A percentile compares a stretch with the other conserved stretches of the same genome.
Conservation (phyloP, 352 stramenopile genomes). For the Phytopythium kandeliae region DNA sequence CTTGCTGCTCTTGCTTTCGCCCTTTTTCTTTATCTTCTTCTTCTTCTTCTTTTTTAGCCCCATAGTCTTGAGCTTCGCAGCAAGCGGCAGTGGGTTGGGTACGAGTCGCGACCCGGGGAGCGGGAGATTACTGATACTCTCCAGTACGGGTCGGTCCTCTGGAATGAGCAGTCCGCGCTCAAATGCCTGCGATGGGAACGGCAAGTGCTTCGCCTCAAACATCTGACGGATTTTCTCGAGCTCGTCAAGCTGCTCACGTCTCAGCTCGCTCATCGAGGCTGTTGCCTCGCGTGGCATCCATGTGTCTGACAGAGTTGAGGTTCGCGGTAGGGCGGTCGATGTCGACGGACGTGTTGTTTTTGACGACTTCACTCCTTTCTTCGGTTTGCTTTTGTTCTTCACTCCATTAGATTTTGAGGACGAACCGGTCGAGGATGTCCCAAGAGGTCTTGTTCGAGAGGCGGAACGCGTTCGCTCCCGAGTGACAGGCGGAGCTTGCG, state of each 20-base stretch:
- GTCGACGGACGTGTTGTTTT: neutral
- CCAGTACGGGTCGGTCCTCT: constrained; percentile 42
- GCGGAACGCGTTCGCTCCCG: neutral
- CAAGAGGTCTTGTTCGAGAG: neutral
- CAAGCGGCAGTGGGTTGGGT: constrained; percentile 34
- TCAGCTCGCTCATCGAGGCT: constrained; percentile 45
- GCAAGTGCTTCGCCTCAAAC: constrained; percentile 50
- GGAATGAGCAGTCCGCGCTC: constrained; percentile 55
- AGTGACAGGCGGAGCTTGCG: neutral
- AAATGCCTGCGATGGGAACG: constrained; percentile 26
- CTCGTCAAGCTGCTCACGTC: constrained; percentile 45
- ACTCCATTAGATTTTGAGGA: neutral
- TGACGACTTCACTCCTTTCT: constrained; percentile 1
- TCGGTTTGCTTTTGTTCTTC: constrained; percentile 3
- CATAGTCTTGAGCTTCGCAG: constrained; percentile 32
- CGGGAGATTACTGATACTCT: constrained; percentile 48
- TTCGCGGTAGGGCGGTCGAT: neutral
- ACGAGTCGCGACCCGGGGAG: constrained; percentile 39
- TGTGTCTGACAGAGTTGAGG: neutral
- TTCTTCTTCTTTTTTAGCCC: constrained; percentile 49
- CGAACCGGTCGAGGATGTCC: neutral
- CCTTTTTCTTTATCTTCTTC: constrained; percentile 15
- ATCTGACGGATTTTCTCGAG: constrained; percentile 57
- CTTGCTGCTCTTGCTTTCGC: neutral
- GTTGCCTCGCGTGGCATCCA: neutral